Base-by-base conservation (phyloP, 2,329 filamentous ascomycete species). In the Paracorniculantispora psalliotae region DNA sequence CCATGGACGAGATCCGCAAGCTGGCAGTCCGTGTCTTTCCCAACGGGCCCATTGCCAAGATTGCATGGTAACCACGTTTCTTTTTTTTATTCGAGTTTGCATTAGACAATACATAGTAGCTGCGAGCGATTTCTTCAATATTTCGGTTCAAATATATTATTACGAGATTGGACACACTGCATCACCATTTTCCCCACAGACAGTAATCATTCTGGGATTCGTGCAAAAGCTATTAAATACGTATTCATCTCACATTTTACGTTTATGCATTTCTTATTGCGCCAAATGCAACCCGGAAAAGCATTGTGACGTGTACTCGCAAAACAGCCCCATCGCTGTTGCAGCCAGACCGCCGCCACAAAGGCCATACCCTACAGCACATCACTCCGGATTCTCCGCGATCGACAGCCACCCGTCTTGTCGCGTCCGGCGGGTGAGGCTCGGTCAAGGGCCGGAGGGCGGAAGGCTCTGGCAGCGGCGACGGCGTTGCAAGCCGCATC, bases 1-100 rank as follows among this genome's bases (percentile, higher is more conserved):
- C 71, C 28, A 77, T 83, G 68, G 80, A 83, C 65, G 81, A 84
- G 71, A 64, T 80, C 7, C 72, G 80, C 37, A 84, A 83, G 68
- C 65, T 78, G 25, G 43, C 77, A 1, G 80, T 82, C 2, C 70
- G 80, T 17, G 59, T 68, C 7, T 81, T 74, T 58, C 80, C 80
- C 2, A 71, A 71, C 13, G 74, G 77, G 0, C 65, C 71, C 1
- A 19, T 82, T 17, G 80, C 79, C 2, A 75, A 70, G 67, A 73
- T 77, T 59, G 77, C 81, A 0, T 83, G 81, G 80, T 83, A 64
- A 65, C 49, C 2, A 4, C 7, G n/a, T 28, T 19, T 23, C 7
- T 47, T 37, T 21, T 37, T 37, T 47, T 47, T 0, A n/a, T 30
- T n/a, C 25, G n/a, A 23, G 21, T 25, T 39, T 25, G 4, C 21